Evolutionary conservation across 805 yeast species (phyloP), one percentile per base, ranked within the genome.

Genomic region (Trichomonascus vanleenenianus): DNA sequence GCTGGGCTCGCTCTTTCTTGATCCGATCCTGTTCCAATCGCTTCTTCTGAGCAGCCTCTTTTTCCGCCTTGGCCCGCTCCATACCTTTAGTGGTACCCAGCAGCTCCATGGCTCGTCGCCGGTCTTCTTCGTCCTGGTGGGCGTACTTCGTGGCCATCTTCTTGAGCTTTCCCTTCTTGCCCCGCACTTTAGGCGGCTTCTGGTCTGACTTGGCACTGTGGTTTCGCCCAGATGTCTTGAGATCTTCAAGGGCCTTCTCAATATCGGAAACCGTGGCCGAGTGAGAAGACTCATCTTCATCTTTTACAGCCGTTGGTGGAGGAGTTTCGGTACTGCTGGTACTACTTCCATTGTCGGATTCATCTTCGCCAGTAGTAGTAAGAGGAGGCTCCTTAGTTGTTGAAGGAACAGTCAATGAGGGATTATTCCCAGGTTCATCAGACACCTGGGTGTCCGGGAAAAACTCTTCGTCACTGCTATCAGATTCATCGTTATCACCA

Each of bases 111-210:
- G 94, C 73, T 46, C 82, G 56, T 39, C 65, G 56, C 46, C 88
- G 75, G 56, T 91, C 97, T 46, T 85, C 93, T 43, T 86, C 96
- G 60, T 91, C 97, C 64, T 91, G 97, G 49, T 83, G 88, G 2
- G 81, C 86, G 58, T 91, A 91, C 58, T 89, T 91, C 49, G 76
- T 72, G 35, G 82, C 82, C 46, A 87, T 84, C 58, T 85, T 88
- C 70, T 84, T 86, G 63, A 84, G 58, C 59, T 88, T 88, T 34
- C 84, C 83, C 58, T 83, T 86, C 64, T 84, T 87, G 40, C 97
- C 97, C 56, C 97, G 77, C 5, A 81, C 79, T 33, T 68, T 72
- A 14, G 70, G 71, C 5, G 46, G 51, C 50, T 47, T 43, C 39
- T 48, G 57, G 3, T 39, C 36, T 9, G 38, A 16, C 18, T 19